Percentiles rank a stretch among this genome's conserved stretches.
phyloP scores from a whole-genome alignment of 2,329 filamentous ascomycete species.

The Trichoderma gracile region DNA sequence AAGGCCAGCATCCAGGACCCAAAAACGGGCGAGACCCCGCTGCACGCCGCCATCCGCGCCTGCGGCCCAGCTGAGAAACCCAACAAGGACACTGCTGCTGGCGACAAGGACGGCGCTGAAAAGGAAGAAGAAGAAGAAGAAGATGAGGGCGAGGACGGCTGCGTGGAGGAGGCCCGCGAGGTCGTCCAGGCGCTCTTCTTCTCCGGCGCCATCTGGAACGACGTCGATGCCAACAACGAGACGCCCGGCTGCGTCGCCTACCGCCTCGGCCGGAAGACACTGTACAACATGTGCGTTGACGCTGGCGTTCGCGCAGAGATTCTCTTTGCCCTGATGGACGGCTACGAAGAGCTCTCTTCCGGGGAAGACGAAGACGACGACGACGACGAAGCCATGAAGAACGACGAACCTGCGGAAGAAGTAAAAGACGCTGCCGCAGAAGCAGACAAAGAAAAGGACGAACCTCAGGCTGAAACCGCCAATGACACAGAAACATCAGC shows the following conservation, averaged over 20 bases:
- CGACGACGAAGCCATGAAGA: slow-evolving; percentile 45
- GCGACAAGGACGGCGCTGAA: no score
- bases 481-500: slow-evolving; percentile 37
- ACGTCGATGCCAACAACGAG: slow-evolving; percentile 81
- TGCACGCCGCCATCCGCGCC: slow-evolving; percentile 87
- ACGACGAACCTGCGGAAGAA: slow-evolving; percentile 32
- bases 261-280: slow-evolving; percentile 63
- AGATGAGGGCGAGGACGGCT: slow-evolving; percentile 42
- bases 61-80: slow-evolving; percentile 51
- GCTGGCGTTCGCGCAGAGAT: slow-evolving; percentile 90
- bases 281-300: slow-evolving; percentile 84
- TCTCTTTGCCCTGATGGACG: slow-evolving; percentile 77
- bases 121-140: slow-evolving; percentile 25
- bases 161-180: slow-evolving; percentile 62
- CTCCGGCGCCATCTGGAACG: slow-evolving; percentile 96
- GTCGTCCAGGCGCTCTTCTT: slow-evolving; percentile 76
- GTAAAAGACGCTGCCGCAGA: slow-evolving; percentile 41
- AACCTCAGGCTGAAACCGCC: slow-evolving; percentile 39
- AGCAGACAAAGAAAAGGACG: neutral
- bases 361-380: slow-evolving; percentile 51
- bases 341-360: slow-evolving; percentile 72
- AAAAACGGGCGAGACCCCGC: slow-evolving; percentile 79
- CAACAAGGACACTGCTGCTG: neutral
- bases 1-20: slow-evolving; percentile 77
- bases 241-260: slow-evolving; percentile 87